Percentiles rank a stretch among this genome's conserved stretches.
Conservation (phyloP, 306 rosid genomes). For the Corylus heterophylla region DNA sequence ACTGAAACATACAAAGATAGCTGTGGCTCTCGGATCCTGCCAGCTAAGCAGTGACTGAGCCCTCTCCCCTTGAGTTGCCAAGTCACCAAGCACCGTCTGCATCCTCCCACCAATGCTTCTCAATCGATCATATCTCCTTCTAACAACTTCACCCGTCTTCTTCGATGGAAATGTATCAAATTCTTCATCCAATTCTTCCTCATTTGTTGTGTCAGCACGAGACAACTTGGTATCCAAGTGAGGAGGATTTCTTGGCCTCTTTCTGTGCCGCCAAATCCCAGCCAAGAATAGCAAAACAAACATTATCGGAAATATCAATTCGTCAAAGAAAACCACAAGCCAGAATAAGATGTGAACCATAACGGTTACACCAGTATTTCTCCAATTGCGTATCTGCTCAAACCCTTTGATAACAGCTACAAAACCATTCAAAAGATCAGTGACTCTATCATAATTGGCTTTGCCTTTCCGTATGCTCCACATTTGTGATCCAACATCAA, state of each 20-base stretch:
- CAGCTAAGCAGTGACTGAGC: neutral
- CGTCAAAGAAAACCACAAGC: neutral
- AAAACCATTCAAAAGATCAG: neutral
- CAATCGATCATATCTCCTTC: neutral
- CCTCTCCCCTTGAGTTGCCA: conserved; percentile 3
- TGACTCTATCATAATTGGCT: neutral
- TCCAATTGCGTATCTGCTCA: neutral
- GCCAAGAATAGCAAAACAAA: neutral
- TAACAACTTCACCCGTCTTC: neutral
- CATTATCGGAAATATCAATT: neutral
- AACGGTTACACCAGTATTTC: neutral
- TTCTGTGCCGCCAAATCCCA: neutral
- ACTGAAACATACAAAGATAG: neutral
- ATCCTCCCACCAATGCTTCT: neutral
- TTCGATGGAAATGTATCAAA: neutral
- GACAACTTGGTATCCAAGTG: neutral
- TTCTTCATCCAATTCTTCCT: neutral
- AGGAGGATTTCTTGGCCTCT: neutral
- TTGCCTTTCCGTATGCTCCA: conserved; percentile 1
- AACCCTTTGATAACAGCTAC: neutral
- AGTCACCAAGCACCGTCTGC: neutral
- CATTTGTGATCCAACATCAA: neutral
- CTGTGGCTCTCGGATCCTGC: conserved; percentile 3
- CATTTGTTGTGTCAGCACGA: neutral
- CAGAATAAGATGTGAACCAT: neutral